phyloP scores from a whole-genome alignment of 345 rosid species.

The Brassica rapa region DNA sequence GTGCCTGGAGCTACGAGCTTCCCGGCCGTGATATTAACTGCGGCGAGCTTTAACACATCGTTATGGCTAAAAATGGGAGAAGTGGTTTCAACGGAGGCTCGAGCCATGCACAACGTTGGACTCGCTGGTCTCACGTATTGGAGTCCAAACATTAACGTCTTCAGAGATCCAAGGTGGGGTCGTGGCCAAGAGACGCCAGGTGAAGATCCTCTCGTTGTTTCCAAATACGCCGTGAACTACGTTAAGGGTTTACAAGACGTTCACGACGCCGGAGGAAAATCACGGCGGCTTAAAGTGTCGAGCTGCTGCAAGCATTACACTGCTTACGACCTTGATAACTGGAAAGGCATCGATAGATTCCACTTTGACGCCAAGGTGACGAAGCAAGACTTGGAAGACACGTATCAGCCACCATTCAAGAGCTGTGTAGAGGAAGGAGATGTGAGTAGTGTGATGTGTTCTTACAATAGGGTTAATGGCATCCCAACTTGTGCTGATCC shows the following conservation, averaged over 20 bases:
- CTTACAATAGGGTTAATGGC: conserved; percentile 58
- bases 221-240: conserved; percentile 46
- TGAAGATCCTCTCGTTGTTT: conserved; percentile 54
- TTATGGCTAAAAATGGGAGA: conserved; percentile 60
- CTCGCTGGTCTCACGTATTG: conserved; percentile 51
- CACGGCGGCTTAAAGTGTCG: conserved; percentile 49
- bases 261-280: conserved; percentile 11
- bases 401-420: conserved; percentile 52
- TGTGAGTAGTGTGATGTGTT: conserved; percentile 54
- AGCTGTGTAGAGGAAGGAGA: conserved; percentile 52
- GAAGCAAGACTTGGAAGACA: conserved; percentile 54
- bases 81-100: conserved; percentile 51
- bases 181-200: conserved; percentile 56
- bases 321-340: conserved; percentile 58
- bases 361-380: conserved; percentile 54
- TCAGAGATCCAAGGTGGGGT: conserved; percentile 61
- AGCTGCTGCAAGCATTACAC: conserved; percentile 62
- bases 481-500: conserved; percentile 60
- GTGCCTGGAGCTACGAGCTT: conserved; percentile 69
- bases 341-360: conserved; percentile 51
- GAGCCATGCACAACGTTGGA: conserved; percentile 49
- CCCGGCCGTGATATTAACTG: conserved; percentile 55
- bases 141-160: conserved; percentile 61
- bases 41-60: conserved; percentile 58
- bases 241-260: conserved; percentile 57